Base-by-base conservation (phyloP, 2,329 filamentous ascomycete species). In the Cladosporium colombiae region DNA sequence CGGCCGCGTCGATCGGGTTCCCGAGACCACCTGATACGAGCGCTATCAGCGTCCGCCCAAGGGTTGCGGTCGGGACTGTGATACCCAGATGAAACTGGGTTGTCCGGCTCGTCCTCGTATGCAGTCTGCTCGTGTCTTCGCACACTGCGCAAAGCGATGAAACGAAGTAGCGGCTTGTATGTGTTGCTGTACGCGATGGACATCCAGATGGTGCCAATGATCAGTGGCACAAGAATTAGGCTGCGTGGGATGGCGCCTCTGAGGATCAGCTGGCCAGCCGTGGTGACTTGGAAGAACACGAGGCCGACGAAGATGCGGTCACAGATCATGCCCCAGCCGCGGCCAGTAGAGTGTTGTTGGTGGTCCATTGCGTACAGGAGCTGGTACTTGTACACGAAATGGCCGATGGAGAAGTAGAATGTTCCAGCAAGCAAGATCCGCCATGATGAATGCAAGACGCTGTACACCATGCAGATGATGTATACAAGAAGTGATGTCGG, bases 331-430 rank as follows among this genome's bases (percentile, higher is more conserved):
- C 91, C 90, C 95, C 95, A 99, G 5, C 93, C 93, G 68, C 90
- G 89, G 23, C 96, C 96, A 0, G 94, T 98, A 18, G 93, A 92
- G 75, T 97, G 93, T 74, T 96, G 92, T 18, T 92, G 91, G 76
- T 98, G 94, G 73, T 98, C 93, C 95, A 99, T 99, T 35, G 95
- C 93, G 77, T 99, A 99, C 5, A 99, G 84, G 5, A 99, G 83
- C 81, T 99, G 96, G 79, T 99, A 99, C 77, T 97, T 97, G 85
- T 96, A 96, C 35, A 92, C 91, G 75, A 94, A 94, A 76, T 92
- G 91, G 23, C 93, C 93, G 16, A 96, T 85, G 23, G 86, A 74
- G 72, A 96, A 96, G 78, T 96, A 99, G 14, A 92, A 81, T 10
- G 29, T 23, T 21, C 95, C 95, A 58, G 94, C 89, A 11, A 93